Percentiles rank a stretch among this genome's conserved stretches.
Evolutionary conservation across 2,329 filamentous ascomycete species (phyloP).

Genomic region (Penicillium olsonii): DNA sequence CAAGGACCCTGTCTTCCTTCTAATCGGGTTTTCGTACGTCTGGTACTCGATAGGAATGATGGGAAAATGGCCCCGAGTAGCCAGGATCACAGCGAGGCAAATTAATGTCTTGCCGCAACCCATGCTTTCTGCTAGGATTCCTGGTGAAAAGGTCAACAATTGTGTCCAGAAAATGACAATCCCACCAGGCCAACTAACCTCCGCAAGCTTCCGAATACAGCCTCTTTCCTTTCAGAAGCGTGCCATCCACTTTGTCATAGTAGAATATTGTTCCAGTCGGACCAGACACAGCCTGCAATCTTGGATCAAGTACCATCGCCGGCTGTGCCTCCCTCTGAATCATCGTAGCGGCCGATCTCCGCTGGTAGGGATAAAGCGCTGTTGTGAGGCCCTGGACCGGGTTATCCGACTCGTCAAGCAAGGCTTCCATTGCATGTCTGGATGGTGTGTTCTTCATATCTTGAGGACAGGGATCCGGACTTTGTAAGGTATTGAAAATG

Average conservation of each 20-base stretch:
- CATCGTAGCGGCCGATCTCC: slow-evolving; percentile 79
- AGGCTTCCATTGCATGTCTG: slow-evolving; percentile 37
- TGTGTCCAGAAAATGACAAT: neutral
- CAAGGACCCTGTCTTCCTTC: slow-evolving; percentile 61
- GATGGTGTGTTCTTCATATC: slow-evolving; percentile 35
- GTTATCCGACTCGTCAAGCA: slow-evolving; percentile 30
- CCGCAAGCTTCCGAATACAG: slow-evolving; percentile 74
- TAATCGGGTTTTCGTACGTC: slow-evolving; percentile 41
- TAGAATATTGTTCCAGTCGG: slow-evolving; percentile 68
- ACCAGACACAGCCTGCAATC: slow-evolving; percentile 62
- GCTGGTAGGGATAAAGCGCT: slow-evolving; percentile 74
- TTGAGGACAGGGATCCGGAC: slow-evolving; percentile 39
- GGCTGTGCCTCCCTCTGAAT: slow-evolving; percentile 74
- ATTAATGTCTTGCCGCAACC: slow-evolving; percentile 83
- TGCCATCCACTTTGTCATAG: slow-evolving; percentile 65
- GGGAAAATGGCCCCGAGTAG: slow-evolving; percentile 70
- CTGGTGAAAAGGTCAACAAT: slow-evolving; percentile 18
- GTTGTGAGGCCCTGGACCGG: slow-evolving; percentile 51
- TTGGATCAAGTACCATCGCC: slow-evolving; percentile 68
- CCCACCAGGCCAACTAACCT: slow-evolving; percentile 51
- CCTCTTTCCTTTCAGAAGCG: slow-evolving; percentile 64
- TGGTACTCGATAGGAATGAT: slow-evolving; percentile 64
- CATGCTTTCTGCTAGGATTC: slow-evolving; percentile 52
- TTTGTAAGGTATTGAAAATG: slow-evolving; percentile 51
- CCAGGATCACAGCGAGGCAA: slow-evolving; percentile 73